Evolutionary conservation across 306 rosid species (phyloP).

Genomic region (Sesbania bispinosa): DNA sequence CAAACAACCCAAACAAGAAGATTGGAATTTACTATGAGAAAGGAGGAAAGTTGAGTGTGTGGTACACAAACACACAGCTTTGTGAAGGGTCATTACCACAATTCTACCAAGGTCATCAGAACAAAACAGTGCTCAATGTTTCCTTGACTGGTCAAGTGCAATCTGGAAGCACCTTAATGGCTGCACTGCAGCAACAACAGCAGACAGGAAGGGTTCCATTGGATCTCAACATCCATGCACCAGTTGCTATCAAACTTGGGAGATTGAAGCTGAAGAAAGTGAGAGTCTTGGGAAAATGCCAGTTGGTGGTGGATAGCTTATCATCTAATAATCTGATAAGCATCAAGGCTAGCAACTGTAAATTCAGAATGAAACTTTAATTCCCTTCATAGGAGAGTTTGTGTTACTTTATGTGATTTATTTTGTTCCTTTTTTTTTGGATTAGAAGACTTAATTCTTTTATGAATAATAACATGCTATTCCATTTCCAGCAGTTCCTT

Average conservation of each 20-base stretch:
- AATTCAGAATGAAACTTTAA: constrained; percentile 55
- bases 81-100: constrained; percentile 71
- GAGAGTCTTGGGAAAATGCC: constrained; percentile 56
- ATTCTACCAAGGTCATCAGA: constrained; percentile 88
- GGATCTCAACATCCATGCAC: constrained; percentile 67
- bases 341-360: constrained; percentile 82
- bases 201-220: constrained; percentile 73
- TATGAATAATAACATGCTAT: neutral
- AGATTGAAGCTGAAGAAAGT: constrained; percentile 75
- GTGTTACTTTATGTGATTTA: constrained; percentile 1
- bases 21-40: constrained; percentile 80
- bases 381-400: neutral
- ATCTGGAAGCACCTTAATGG: constrained; percentile 64
- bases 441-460: neutral
- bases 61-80: constrained; percentile 62
- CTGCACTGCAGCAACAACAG: constrained; percentile 73
- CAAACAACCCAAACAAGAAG: constrained; percentile 73
- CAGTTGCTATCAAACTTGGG: constrained; percentile 66
- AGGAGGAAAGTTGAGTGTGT: constrained; percentile 72
- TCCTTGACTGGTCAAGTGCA: constrained; percentile 68
- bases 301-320: constrained; percentile 75
- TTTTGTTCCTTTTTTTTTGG: neutral
- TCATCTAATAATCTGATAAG: constrained; percentile 61
- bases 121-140: constrained; percentile 64
- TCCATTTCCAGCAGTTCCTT: neutral